These are phyloP conservation scores for Ramularia endophylla DNA, from an alignment of 2,329 filamentous ascomycete genomes.

Conservation along the genomic window DNA sequence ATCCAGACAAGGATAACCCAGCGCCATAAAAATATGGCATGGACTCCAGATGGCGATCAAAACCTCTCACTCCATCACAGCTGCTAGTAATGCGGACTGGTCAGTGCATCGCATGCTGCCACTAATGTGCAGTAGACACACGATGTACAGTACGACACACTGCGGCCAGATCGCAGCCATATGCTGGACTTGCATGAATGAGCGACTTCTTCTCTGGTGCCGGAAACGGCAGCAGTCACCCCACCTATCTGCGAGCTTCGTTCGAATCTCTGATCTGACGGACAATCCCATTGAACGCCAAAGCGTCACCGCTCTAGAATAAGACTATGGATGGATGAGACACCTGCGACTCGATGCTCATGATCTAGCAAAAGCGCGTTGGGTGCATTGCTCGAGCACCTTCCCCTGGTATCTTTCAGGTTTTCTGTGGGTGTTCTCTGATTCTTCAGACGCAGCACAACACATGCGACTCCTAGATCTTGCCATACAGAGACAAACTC, in stretches of 20 bases:
- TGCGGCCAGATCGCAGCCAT: conserved; percentile 27
- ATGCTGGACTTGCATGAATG: conserved; percentile 37
- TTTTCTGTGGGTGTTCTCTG: conserved; percentile 21
- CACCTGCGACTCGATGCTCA: conserved; percentile 30
- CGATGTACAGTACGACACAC: conserved; percentile 33
- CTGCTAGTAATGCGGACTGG: conserved; percentile 35
- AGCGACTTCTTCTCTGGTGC: conserved; percentile 31
- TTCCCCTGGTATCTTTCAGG: conserved; percentile 13
- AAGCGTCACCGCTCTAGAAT: conserved; percentile 30
- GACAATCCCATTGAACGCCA: conserved; percentile 34
- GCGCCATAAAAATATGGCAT: conserved; percentile 28
- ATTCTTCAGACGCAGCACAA: conserved; percentile 17
- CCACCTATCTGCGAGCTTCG: conserved; percentile 17
- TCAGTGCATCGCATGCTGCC: no score
- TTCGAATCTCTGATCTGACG: conserved; percentile 20
- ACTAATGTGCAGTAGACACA: no score
- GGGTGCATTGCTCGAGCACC: conserved; percentile 36
- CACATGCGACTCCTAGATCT: conserved; percentile 30
- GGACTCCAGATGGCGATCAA: conserved; percentile 34
- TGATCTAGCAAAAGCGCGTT: conserved; percentile 30
- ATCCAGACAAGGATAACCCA: conserved; percentile 8
- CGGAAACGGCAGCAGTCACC: conserved; percentile 20
- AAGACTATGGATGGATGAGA: conserved; percentile 40
- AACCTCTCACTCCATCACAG: conserved; percentile 36
- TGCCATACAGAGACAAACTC: conserved; percentile 35